Conservation (phyloP, 2,329 filamentous ascomycete genomes). For the Beauveria pseudobassiana region DNA sequence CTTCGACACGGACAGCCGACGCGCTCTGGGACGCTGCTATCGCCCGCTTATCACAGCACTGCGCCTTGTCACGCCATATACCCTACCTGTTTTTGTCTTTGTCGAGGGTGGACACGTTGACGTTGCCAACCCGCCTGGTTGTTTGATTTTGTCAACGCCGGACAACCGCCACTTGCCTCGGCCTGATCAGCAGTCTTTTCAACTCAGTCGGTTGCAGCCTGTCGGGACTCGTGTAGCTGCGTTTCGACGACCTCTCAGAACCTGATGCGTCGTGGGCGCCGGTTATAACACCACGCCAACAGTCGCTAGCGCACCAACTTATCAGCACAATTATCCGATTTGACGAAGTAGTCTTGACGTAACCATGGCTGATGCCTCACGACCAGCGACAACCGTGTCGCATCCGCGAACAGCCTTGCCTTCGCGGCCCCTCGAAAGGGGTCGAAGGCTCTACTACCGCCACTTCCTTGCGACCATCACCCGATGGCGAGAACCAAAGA, state of each 20-base stretch:
- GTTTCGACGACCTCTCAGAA: background rate
- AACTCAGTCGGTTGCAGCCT: background rate
- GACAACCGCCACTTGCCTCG: background rate
- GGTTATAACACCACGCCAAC: conserved; percentile 8
- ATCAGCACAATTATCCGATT: background rate
- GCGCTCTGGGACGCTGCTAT: background rate
- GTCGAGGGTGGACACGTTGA: background rate
- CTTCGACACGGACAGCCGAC: background rate
- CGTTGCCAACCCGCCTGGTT: background rate
- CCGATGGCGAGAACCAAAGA: conserved; percentile 17
- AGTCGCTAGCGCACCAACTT: background rate
- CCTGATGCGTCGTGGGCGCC: background rate
- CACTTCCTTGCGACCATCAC: conserved; percentile 17
- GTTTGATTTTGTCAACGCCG: conserved; percentile 8
- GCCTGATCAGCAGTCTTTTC: background rate
- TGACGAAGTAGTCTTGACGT: background rate
- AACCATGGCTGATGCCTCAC: conserved; percentile 25
- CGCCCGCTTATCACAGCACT: background rate
- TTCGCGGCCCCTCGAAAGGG: conserved; percentile 29
- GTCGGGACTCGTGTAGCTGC: background rate
- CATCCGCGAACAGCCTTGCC: conserved; percentile 30
- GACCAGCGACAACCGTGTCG: conserved; percentile 19
- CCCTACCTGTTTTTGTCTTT: background rate
- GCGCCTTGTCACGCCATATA: conserved; percentile 6
- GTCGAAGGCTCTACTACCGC: conserved; percentile 15